phyloP scores from a whole-genome alignment of 2,329 filamentous ascomycete species.

The Paraphoma sp. region DNA sequence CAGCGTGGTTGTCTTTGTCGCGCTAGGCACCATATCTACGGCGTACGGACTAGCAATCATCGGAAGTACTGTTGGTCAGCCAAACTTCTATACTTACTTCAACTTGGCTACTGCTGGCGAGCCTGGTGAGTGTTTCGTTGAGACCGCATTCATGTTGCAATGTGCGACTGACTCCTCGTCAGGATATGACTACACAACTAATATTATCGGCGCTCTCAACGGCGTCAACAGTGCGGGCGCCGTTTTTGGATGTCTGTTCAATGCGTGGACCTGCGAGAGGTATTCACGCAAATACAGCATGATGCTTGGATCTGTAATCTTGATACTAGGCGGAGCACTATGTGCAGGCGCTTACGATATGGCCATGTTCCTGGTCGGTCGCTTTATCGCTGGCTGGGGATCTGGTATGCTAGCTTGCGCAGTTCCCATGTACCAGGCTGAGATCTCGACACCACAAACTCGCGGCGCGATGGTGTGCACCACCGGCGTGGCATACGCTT shows the following conservation, averaged over 20 bases:
- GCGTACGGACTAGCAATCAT: conserved; percentile 49
- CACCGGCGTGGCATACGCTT: conserved; percentile 51
- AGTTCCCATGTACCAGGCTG: conserved; percentile 49
- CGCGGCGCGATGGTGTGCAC: conserved; percentile 46
- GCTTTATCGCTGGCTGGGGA: conserved; percentile 49
- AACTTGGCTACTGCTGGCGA: conserved; percentile 47
- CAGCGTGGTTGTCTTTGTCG: conserved; percentile 42
- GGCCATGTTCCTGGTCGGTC: conserved; percentile 51
- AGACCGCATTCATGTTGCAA: not conserved
- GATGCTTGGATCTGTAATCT: conserved; percentile 44
- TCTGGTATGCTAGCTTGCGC: conserved; percentile 44
- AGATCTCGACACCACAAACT: conserved; percentile 50
- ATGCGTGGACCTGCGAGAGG: conserved; percentile 50
- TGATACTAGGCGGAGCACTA: conserved; percentile 50
- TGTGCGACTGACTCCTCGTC: not conserved
- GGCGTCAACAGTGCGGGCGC: conserved; percentile 53
- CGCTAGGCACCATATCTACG: conserved; percentile 39
- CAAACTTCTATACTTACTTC: conserved; percentile 54
- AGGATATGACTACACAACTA: conserved; percentile 52
- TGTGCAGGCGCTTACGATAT: conserved; percentile 47
- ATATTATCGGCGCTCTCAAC: conserved; percentile 54
- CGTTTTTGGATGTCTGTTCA: conserved; percentile 47
- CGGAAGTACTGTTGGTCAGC: conserved; percentile 55
- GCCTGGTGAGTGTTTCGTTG: conserved; percentile 19
- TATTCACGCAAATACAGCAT: conserved; percentile 49